A percentile compares a stretch with the other conserved stretches of the same genome.
These are phyloP conservation scores for Sanghuangporus baumii DNA, from an alignment of 1,284 basidiomycete genomes.

Conservation along the genomic window DNA sequence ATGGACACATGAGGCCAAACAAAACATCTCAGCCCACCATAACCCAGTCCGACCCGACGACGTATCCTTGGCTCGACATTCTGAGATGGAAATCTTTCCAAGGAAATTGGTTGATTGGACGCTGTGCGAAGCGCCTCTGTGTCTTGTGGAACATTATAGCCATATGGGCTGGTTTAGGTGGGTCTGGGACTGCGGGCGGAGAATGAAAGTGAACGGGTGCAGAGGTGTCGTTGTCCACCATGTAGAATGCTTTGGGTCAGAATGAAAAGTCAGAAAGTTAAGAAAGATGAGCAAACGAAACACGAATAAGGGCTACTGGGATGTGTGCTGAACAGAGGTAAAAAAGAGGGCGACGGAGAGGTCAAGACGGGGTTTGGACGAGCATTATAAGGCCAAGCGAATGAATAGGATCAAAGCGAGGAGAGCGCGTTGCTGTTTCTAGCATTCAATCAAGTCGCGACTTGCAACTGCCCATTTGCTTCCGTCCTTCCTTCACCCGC, in stretches of 20 bases:
- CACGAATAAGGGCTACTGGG: not conserved
- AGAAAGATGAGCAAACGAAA: not conserved
- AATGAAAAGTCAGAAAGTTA: not conserved
- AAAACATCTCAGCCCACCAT: not conserved
- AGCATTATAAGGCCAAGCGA: constrained; percentile 1
- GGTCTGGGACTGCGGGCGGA: not conserved
- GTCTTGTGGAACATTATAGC: not conserved
- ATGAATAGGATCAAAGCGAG: not conserved
- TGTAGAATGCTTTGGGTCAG: not conserved
- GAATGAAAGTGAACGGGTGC: not conserved
- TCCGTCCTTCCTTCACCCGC: not conserved
- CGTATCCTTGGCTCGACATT: not conserved
- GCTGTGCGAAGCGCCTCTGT: not conserved
- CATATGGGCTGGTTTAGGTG: not conserved
- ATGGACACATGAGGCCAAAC: not conserved
- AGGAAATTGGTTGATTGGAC: not conserved
- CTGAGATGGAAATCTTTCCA: not conserved
- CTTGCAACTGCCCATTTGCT: not conserved
- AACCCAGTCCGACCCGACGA: not conserved
- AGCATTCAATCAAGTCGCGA: not conserved
- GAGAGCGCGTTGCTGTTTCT: constrained; percentile 4
- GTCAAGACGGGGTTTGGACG: not conserved
- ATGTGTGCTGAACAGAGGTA: not conserved
- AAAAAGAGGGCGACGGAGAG: not conserved
- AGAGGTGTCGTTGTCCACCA: not conserved